Evolutionary conservation across 495 filamentous ascomycete genomes (phyloP), one percentile per base, ranked within the genome.

Genomic region (Baudoinia panamericana): DNA sequence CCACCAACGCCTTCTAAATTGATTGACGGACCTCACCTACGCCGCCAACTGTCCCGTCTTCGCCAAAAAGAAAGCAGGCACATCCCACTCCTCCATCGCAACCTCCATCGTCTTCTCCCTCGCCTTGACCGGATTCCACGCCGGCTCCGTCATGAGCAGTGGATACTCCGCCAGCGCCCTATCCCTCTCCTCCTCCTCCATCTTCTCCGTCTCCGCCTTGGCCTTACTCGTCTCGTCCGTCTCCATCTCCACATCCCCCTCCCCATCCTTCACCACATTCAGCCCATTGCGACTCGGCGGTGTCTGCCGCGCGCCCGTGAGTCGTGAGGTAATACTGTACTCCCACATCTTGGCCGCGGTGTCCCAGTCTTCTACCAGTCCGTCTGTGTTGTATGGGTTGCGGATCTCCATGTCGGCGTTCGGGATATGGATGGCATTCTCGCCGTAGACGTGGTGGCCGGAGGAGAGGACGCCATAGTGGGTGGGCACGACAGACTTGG

Each of bases 351-450:
- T 78, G 37, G 82, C 75, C 17, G 86, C 90, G 40, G 77, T 78
- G 44, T 96, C 92, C 90, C 90, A 96, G 60, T 97, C 88, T 59
- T 92, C 83, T 35, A 96, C 92, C 21, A 82, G 72, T 47, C 87
- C 85, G 58, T 96, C 88, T 53, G 76, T 73, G 51, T 73, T 75
- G 71, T 93, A 87, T 45, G 88, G 84, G 58, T 96, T 96, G 56
- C 75, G 72, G 43, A 95, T 74, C 35, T 90, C 80, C 54, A 94
- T 65, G 29, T 73, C 72, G 2, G 72, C 69, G 27, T 80, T 73
- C 23, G 87, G 79, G 20, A 77, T 74, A 56, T 84, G 78, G 35
- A 92, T 79, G 16, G 78, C 67, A 57, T 93, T 81, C 50, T 97
- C 90, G 54, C 90, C 90, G 45, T 82, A 94, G 39, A 88, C 62